A percentile compares a stretch with the other conserved stretches of the same genome.
phyloP scores from a whole-genome alignment of 1,284 basidiomycete genomes.

The Athelia psychrophila region DNA sequence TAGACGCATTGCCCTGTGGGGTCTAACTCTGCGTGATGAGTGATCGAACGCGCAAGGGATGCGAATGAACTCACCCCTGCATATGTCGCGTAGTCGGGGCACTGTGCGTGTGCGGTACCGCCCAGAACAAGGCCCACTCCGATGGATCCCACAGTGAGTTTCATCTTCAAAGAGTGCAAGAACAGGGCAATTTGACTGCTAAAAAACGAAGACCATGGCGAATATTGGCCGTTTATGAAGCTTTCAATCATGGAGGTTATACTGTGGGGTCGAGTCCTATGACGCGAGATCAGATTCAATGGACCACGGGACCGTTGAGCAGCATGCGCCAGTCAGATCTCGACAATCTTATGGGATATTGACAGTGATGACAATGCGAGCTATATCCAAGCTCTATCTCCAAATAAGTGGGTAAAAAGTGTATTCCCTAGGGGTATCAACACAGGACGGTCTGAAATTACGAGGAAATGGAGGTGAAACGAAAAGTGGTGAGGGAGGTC shows the following conservation, averaged over 20 bases:
- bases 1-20: conserved; percentile 57
- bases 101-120: conserved; percentile 37
- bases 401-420: no score
- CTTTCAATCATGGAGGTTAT: not conserved
- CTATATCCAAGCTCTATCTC: no score
- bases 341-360: not conserved
- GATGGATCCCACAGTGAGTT: conserved; percentile 4
- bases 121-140: conserved; percentile 23
- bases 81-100: conserved; percentile 62
- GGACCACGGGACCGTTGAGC: not conserved
- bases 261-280: not conserved
- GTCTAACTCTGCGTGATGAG: conserved; percentile 29
- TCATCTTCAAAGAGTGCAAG: conserved; percentile 11
- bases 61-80: conserved; percentile 41
- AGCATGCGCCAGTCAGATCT: not conserved
- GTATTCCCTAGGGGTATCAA: not conserved
- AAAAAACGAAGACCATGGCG: not conserved
- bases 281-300: not conserved
- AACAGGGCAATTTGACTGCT: not conserved
- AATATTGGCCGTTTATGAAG: not conserved
- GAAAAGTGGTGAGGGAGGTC: not conserved
- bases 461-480: not conserved
- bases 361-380: no score
- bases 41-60: not conserved
- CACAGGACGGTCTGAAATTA: not conserved